A percentile compares a stretch with the other conserved stretches of the same genome.
phyloP scores from a whole-genome alignment of 176 grass and related monocot species.

The Phragmites australis region DNA sequence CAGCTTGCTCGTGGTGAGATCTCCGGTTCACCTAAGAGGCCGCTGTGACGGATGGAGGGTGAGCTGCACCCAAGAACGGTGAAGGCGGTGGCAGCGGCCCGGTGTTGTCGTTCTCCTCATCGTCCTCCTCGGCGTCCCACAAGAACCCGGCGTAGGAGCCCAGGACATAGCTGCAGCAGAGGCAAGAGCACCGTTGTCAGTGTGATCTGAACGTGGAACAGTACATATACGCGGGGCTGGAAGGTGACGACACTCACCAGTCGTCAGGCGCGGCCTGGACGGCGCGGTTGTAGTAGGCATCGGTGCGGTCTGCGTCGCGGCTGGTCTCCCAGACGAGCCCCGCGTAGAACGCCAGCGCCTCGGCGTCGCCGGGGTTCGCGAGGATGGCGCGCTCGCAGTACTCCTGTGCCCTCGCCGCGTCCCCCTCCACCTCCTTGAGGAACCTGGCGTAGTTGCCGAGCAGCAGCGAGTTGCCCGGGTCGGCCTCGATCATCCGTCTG shows the following conservation, averaged over 20 bases:
- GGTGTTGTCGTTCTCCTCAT: background rate
- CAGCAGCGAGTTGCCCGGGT: constrained; percentile 57
- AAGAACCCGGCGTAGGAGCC: constrained; percentile 60
- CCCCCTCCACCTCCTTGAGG: constrained; percentile 51
- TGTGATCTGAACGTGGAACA: background rate
- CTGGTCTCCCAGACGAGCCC: constrained; percentile 65
- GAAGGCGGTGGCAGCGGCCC: background rate
- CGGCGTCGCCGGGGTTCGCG: constrained; percentile 41
- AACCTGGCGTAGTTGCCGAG: constrained; percentile 65
- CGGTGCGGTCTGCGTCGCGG: constrained; percentile 48
- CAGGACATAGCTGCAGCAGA: constrained; percentile 49
- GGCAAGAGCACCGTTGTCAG: background rate
- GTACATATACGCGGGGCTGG: too few species aligned
- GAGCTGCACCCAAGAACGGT: constrained; percentile 11
- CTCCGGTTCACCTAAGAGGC: constrained; percentile 9
- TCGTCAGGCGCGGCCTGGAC: constrained; percentile 66
- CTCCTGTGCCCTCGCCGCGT: constrained; percentile 45
- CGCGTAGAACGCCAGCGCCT: constrained; percentile 57
- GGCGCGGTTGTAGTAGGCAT: constrained; percentile 62
- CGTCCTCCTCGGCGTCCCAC: constrained; percentile 64
- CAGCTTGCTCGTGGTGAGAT: background rate
- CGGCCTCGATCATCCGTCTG: constrained; percentile 45
- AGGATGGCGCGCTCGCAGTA: constrained; percentile 69
- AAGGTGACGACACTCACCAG: constrained; percentile 25
- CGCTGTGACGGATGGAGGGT: constrained; percentile 36